These are phyloP conservation scores for Colletotrichum sp. DNA, from an alignment of 2,329 filamentous ascomycete species.

Conservation along the genomic window DNA sequence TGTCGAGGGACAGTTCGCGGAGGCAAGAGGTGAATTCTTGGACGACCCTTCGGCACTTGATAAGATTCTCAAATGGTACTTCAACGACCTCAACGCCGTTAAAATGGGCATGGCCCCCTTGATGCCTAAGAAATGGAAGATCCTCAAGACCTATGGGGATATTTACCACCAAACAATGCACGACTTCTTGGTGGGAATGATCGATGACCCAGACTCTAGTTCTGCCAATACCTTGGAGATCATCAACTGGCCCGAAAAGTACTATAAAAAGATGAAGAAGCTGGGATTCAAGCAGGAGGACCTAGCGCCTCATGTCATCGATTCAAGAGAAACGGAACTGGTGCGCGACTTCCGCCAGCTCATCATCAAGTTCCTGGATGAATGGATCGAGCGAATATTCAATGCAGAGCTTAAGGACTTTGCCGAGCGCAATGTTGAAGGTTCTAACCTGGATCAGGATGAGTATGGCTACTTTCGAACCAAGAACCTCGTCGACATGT, in stretches of 20 bases:
- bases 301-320: conserved; percentile 85
- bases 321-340: conserved; percentile 87
- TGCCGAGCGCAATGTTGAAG: conserved; percentile 75
- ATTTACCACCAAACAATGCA: conserved; percentile 97
- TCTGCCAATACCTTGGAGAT: conserved; percentile 90
- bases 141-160: conserved; percentile 85
- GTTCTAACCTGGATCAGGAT: conserved; percentile 80
- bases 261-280: conserved; percentile 95
- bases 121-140: conserved; percentile 97
- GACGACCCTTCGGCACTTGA: conserved; percentile 84
- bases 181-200: conserved; percentile 82
- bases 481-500: conserved; percentile 90
- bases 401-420: conserved; percentile 83
- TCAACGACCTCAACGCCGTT: conserved; percentile 96
- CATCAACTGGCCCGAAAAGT: conserved; percentile 93
- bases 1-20: conserved; percentile 76
- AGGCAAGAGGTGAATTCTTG: conserved; percentile 76
- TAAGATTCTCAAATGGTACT: conserved; percentile 93
- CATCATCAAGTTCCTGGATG: conserved; percentile 93
- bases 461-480: conserved; percentile 92
- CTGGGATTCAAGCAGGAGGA: conserved; percentile 80
- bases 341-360: conserved; percentile 93
- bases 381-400: conserved; percentile 97
- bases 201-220: conserved; percentile 84
- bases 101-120: conserved; percentile 89